Evolutionary conservation across 129 eudicot genomes (phyloP), one percentile per base, ranked within the genome.

Genomic region (Silybum marianum): DNA sequence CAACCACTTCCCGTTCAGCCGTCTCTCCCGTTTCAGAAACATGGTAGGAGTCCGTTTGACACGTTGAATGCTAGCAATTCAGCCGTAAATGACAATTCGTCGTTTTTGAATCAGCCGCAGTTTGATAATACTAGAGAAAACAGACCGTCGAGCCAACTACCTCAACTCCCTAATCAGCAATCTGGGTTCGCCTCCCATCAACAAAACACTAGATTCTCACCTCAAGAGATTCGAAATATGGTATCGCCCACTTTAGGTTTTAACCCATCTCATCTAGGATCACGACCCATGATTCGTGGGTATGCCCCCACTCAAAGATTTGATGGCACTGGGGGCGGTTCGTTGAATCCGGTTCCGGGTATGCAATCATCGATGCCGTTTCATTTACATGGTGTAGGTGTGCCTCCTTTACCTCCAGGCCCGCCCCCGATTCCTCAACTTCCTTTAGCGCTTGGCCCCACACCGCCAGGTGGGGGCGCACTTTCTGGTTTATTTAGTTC

Each of bases 401-500:
- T 82, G 69, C 89, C 87, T 1, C 85, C 93, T 74, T 39, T 81
- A 71, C 93, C 96, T 14, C 72, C 81, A 0, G 98, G 90, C 4
- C 93, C 89, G 21, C 85, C 82, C 63, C 98, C 90, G 58, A 24
- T 81, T 72, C 78, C 90, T 74, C 94, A 89, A 81, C 86, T 72
- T 25, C 82, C 75, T 44, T 80, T 84, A 69, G 78, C 83, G 39
- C 32, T 51, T 40, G 78, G 83, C 11, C 85, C 88, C n/a, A 80
- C 84, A 75, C 85, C 92, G 58, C 84, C 86, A 66, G 79, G 86
- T 23, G 92, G 88, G 18, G 90, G 79, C 73, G 86, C 86, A 62
- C 75, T 89, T 81, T 82, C 99, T 9, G 91, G 97, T 51, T 86
- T 95, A 69, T 65, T 91, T 73, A 82, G 48, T 84, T 90, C 98